phyloP scores from a whole-genome alignment of 352 stramenopile species.

The Globisporangium camurandrum region DNA sequence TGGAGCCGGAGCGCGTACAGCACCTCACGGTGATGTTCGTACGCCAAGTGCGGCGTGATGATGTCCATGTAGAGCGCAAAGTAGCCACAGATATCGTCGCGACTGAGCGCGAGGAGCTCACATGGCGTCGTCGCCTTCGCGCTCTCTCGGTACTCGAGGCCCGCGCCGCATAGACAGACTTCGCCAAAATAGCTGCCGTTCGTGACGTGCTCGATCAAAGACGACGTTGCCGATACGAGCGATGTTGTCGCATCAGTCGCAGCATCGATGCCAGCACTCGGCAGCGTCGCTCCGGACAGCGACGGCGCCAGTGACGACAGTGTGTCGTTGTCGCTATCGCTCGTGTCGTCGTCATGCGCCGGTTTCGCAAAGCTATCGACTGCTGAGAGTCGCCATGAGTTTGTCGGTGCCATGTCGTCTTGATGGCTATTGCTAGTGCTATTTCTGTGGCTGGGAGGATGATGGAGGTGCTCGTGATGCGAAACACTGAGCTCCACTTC shows the following conservation, averaged over 20 bases:
- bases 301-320: too few relatives aligned
- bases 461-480: too few relatives aligned
- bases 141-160: constrained; percentile 42
- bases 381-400: constrained; percentile 8
- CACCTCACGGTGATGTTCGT: constrained; percentile 44
- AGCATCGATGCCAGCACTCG: too few relatives aligned
- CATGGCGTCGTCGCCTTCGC: constrained; percentile 27
- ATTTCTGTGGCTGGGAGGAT: too few relatives aligned
- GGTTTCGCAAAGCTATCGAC: constrained; percentile 8
- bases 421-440: too few relatives aligned
- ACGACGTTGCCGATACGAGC: neutral
- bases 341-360: too few relatives aligned
- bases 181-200: constrained; percentile 58
- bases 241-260: neutral
- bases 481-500: constrained; percentile 38
- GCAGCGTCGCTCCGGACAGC: too few relatives aligned
- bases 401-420: too few relatives aligned
- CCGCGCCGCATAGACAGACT: constrained; percentile 23
- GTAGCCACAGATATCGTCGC: constrained; percentile 50
- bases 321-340: neutral
- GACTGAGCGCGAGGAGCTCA: constrained; percentile 39
- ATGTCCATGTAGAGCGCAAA: constrained; percentile 64
- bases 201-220: constrained; percentile 26
- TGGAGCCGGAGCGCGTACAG: constrained; percentile 30
- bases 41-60: constrained; percentile 42